A percentile compares a stretch with the other conserved stretches of the same genome.
Conservation (phyloP, 306 rosid species). For the Glycine soja region DNA sequence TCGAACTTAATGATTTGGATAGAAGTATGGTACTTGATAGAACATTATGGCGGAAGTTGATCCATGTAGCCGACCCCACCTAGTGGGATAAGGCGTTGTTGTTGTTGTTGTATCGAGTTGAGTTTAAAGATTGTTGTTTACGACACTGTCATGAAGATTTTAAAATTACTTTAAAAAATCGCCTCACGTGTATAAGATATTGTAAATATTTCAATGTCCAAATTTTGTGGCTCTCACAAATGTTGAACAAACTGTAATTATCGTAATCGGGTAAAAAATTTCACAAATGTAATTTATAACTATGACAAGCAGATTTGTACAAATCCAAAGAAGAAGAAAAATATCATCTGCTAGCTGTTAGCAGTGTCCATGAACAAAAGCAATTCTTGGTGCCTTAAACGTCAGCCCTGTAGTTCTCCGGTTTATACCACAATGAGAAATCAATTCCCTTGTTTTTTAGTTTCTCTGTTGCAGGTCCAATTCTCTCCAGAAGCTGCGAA, state of each 20-base stretch:
- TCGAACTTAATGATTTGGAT: too few relatives aligned
- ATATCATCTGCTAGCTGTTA: conserved; percentile 23
- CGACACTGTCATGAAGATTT: neutral
- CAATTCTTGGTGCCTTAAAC: conserved; percentile 54
- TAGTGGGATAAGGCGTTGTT: too few relatives aligned
- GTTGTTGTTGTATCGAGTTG: too few relatives aligned
- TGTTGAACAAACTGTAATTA: neutral
- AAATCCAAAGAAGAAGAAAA: neutral
- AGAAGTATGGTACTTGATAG: too few relatives aligned
- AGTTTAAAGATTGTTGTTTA: neutral
- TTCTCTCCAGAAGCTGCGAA: conserved; percentile 81
- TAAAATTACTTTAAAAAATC: neutral
- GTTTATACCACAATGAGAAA: conserved; percentile 91
- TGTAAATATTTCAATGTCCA: neutral
- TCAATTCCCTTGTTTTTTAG: conserved; percentile 72
- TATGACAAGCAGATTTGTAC: conserved; percentile 6
- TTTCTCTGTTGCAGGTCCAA: conserved; percentile 85
- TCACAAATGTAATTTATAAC: conserved; percentile 22
- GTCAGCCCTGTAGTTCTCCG: conserved; percentile 77
- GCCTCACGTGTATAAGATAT: neutral
- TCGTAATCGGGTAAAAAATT: neutral
- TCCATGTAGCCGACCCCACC: too few relatives aligned
- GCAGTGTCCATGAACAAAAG: neutral
- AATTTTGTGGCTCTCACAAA: conserved; percentile 17
- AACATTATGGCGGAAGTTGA: too few relatives aligned